phyloP scores from a whole-genome alignment of 176 grass and related monocot genomes.

The Bothriochloa decipiens region DNA sequence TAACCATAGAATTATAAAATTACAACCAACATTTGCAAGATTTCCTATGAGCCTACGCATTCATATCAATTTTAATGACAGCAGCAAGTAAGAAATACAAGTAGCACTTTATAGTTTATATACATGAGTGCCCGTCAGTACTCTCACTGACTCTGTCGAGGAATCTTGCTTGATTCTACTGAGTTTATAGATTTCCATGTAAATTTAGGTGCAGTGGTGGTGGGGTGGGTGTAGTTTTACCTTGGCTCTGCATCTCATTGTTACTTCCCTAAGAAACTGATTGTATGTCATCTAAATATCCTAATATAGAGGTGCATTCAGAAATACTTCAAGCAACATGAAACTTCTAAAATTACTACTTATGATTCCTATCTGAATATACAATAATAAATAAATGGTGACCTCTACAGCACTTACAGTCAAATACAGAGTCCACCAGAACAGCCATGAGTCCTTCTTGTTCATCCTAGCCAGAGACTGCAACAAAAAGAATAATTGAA shows the following conservation, averaged over 20 bases:
- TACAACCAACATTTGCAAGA: not conserved
- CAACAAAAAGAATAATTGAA: constrained; percentile 19
- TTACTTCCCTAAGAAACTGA: not conserved
- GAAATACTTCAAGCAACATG: not conserved
- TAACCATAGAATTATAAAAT: not conserved
- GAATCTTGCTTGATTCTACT: not conserved
- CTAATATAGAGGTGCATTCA: not conserved
- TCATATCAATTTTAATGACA: constrained; percentile 4
- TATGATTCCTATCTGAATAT: not conserved
- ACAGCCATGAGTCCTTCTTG: constrained; percentile 97
- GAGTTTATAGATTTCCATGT: not conserved
- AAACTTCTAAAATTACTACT: not conserved
- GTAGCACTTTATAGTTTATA: not conserved
- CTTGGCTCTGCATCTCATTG: not conserved
- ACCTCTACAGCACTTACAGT: constrained; percentile 51
- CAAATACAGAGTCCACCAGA: constrained; percentile 80
- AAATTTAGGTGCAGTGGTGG: not conserved
- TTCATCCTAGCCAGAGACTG: constrained; percentile 92
- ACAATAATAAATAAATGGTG: not conserved
- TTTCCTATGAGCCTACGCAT: not conserved
- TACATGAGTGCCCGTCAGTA: not conserved
- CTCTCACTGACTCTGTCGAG: not conserved
- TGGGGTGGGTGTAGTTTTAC: not conserved
- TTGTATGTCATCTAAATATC: not conserved
- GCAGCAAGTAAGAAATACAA: not conserved